Percentiles rank a stretch among this genome's conserved stretches.
Conservation (phyloP, 2,329 filamentous ascomycete species). For the Fusarium cicatricum region DNA sequence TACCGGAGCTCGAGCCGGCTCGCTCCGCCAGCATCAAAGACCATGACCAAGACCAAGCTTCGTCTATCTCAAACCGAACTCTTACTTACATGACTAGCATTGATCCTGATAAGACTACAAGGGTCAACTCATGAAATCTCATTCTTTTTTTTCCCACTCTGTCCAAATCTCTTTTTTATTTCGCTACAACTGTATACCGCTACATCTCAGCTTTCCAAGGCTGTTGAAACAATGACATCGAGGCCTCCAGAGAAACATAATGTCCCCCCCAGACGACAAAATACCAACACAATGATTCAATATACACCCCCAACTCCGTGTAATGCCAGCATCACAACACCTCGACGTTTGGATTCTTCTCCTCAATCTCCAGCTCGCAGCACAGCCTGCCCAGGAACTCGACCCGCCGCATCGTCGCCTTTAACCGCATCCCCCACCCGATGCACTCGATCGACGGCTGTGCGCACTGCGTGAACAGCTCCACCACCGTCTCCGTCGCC, state of each 20-base stretch:
- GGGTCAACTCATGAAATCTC: too few species aligned
- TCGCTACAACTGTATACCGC: neutral
- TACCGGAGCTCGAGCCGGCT: slow-evolving; percentile 4
- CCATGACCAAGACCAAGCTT: too few species aligned
- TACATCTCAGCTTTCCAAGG: too few species aligned
- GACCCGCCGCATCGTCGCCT: slow-evolving; percentile 35
- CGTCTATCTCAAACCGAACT: too few species aligned
- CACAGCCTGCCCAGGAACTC: slow-evolving; percentile 38
- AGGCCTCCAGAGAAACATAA: neutral
- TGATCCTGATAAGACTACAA: too few species aligned
- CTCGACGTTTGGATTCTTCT: slow-evolving; percentile 31
- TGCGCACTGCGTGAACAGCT: slow-evolving; percentile 38
- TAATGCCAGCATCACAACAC: slow-evolving; percentile 27
- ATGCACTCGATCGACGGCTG: slow-evolving; percentile 34
- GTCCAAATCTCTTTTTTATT: neutral
- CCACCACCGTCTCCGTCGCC: slow-evolving; percentile 35
- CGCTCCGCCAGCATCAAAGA: neutral
- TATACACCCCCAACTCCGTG: slow-evolving; percentile 13
- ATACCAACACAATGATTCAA: too few species aligned
- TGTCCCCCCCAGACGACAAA: slow-evolving; percentile 9
- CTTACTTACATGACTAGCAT: too few species aligned
- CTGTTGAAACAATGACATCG: neutral
- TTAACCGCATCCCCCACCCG: slow-evolving; percentile 35
- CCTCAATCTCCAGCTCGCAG: slow-evolving; percentile 40
- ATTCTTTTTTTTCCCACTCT: too few species aligned